Percentiles rank a stretch among this genome's conserved stretches.
Conservation (phyloP, 2,329 filamentous ascomycete species). For the Chaetomium strumarium region DNA sequence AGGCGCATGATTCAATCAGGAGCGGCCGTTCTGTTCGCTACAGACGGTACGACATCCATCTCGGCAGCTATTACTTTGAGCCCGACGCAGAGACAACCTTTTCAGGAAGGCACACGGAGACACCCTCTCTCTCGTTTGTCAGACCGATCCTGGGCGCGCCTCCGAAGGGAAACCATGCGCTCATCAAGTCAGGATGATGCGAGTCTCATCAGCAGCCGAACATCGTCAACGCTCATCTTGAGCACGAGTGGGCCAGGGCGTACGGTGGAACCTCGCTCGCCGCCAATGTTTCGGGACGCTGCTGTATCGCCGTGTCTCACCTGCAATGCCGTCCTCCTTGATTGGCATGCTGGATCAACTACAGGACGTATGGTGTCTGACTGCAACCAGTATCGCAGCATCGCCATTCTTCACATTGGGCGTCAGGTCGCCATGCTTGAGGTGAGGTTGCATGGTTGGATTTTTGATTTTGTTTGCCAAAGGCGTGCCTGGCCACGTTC, state of each 20-base stretch:
- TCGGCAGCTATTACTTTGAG: too few relatives aligned
- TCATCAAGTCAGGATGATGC: neutral
- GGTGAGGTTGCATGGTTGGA: too few relatives aligned
- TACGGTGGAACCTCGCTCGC: neutral
- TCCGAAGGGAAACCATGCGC: too few relatives aligned
- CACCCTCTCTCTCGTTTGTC: too few relatives aligned
- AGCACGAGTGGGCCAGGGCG: neutral
- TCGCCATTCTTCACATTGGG: conserved; percentile 6
- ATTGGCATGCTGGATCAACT: neutral
- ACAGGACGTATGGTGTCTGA: neutral
- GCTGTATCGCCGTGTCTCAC: conserved; percentile 13
- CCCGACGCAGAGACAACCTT: too few relatives aligned
- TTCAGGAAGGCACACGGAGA: too few relatives aligned
- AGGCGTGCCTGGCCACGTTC: neutral
- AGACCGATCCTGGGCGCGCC: too few relatives aligned
- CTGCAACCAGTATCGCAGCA: neutral
- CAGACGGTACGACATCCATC: too few relatives aligned
- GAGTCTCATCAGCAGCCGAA: neutral
- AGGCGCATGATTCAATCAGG: too few relatives aligned
- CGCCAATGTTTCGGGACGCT: conserved; percentile 14
- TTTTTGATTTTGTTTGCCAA: neutral
- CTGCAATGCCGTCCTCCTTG: conserved; percentile 6
- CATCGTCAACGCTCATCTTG: neutral
- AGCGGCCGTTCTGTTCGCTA: too few relatives aligned
- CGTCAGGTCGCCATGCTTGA: conserved; percentile 1